phyloP scores from a whole-genome alignment of 2,329 filamentous ascomycete genomes.

The Lasiodiplodia hormozganensis region DNA sequence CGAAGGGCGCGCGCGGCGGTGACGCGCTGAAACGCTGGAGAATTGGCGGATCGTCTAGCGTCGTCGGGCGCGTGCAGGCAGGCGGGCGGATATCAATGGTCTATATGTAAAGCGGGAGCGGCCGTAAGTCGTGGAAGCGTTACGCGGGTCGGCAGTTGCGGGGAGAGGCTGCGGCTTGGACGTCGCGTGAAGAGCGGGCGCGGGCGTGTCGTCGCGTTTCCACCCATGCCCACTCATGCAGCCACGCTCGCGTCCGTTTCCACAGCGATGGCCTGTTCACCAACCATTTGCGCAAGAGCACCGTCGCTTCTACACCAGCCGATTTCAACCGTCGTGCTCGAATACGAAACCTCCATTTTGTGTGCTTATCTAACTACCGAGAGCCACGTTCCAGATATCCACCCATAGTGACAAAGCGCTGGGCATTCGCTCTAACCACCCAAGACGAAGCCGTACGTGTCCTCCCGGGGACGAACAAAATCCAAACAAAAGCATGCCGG shows the following conservation, averaged over 20 bases:
- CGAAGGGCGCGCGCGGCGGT: constrained; percentile 5
- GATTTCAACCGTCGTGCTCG: background rate
- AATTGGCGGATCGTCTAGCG: background rate
- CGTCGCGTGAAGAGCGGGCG: constrained; percentile 15
- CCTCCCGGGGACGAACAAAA: constrained; percentile 11
- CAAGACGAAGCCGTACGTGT: constrained; percentile 12
- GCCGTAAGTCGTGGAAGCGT: constrained; percentile 20
- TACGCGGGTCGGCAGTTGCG: constrained; percentile 3
- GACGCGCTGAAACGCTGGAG: constrained; percentile 19
- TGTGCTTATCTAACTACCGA: constrained; percentile 27
- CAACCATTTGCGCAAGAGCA: background rate
- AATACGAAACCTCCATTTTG: constrained; percentile 18
- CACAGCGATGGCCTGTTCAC: constrained; percentile 17
- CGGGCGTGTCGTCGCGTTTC: constrained; percentile 20
- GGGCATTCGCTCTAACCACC: constrained; percentile 22
- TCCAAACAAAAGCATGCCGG: constrained; percentile 21
- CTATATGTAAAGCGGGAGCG: background rate
- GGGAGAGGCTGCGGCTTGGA: constrained; percentile 5
- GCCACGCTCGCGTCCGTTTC: constrained; percentile 10
- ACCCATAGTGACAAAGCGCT: constrained; percentile 18
- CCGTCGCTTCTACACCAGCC: background rate
- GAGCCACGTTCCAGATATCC: constrained; percentile 22
- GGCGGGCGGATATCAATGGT: constrained; percentile 21
- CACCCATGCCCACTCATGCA: constrained; percentile 3
- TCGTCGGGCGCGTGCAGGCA: constrained; percentile 1